A percentile compares a stretch with the other conserved stretches of the same genome.
phyloP scores from a whole-genome alignment of 768 basidiomycete genomes.

The Asterophora parasitica region DNA sequence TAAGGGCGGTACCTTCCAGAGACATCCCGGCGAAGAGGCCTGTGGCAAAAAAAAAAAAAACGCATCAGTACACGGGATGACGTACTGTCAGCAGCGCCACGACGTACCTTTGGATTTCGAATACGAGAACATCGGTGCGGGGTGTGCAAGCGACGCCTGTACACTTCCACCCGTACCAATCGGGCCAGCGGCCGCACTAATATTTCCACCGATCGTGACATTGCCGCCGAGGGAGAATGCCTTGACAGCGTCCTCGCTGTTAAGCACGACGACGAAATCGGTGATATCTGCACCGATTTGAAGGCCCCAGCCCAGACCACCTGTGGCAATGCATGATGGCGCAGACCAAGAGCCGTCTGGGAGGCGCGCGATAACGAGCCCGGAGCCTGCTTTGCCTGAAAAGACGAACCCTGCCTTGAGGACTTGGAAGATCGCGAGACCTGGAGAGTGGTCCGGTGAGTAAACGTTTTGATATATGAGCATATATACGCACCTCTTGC shows the following conservation, averaged over 20 bases:
- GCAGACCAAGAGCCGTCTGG: conserved; percentile 97
- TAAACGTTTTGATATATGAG: no score
- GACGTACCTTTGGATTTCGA: conserved; percentile 86
- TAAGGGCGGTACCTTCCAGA: conserved; percentile 89
- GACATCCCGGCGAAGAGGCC: conserved; percentile 94
- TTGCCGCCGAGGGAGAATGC: conserved; percentile 97
- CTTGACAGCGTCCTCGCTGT: conserved; percentile 91
- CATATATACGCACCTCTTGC: conserved; percentile 65
- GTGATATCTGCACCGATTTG: conserved; percentile 95
- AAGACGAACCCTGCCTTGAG: conserved; percentile 93
- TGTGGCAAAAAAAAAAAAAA: conserved; percentile 24
- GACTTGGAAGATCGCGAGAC: conserved; percentile 92
- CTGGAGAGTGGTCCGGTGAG: conserved; percentile 30
- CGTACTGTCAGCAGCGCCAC: neutral
- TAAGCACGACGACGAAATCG: conserved; percentile 96
- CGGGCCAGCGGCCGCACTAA: conserved; percentile 84
- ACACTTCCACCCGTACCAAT: conserved; percentile 93
- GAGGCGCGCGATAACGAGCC: conserved; percentile 86
- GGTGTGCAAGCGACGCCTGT: conserved; percentile 83
- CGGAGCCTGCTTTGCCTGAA: conserved; percentile 92
- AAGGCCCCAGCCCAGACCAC: conserved; percentile 90
- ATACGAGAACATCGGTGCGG: conserved; percentile 96
- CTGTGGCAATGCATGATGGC: conserved; percentile 95
- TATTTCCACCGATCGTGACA: conserved; percentile 89
- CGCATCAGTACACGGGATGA: no score